Percentiles rank a stretch among this genome's conserved stretches.
Conservation (phyloP, 75 land plant genomes). For the Chamaecyparis obtusa region DNA sequence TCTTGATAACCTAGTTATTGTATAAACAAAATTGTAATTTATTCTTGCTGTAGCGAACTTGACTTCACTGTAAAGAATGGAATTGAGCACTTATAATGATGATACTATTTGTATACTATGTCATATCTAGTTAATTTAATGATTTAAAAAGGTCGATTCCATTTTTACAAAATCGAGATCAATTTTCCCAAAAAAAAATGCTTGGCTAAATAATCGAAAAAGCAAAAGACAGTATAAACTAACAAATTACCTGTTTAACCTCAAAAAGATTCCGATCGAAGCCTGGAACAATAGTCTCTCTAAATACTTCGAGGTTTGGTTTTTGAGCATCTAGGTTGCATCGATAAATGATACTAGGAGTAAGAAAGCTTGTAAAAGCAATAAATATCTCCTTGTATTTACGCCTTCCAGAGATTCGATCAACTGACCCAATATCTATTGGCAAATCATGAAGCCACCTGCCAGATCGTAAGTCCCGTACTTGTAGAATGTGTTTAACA, state of each 20-base stretch:
- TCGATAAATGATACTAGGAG: constrained; percentile 81
- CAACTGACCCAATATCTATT: constrained; percentile 86
- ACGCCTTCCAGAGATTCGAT: constrained; percentile 65
- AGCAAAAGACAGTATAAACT: background rate
- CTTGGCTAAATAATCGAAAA: background rate
- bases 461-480: constrained; percentile 75
- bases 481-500: constrained; percentile 81
- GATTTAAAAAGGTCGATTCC: background rate
- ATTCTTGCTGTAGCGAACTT: background rate
- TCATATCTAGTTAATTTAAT: background rate
- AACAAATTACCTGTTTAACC: constrained; percentile 65
- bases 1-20: background rate
- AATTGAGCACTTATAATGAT: background rate
- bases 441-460: constrained; percentile 58
- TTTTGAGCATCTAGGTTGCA: constrained; percentile 54
- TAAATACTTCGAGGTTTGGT: constrained; percentile 64
- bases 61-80: background rate
- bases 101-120: background rate
- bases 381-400: constrained; percentile 71
- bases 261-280: constrained; percentile 78
- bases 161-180: background rate
- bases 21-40: background rate
- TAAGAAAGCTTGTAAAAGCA: constrained; percentile 82
- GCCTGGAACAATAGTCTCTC: constrained; percentile 68
- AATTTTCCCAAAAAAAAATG: background rate